Evolutionary conservation across 768 basidiomycete genomes (phyloP).

Genomic region (Porphyrellus cyaneotinctus): DNA sequence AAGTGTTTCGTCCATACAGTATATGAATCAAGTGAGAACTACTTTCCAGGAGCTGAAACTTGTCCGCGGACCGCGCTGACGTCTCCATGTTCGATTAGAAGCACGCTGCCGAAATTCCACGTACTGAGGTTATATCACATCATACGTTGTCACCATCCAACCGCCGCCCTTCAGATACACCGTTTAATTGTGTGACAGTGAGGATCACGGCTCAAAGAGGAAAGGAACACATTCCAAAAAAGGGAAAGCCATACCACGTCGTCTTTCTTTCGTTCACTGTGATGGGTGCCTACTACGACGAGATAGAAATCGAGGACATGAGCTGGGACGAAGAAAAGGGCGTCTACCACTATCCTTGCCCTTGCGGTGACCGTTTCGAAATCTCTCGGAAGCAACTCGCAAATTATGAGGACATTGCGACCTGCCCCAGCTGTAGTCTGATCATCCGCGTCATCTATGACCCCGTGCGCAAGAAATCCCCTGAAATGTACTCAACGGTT

Average conservation of each 20-base stretch:
- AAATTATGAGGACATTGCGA: constrained; percentile 90
- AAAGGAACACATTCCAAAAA: no score
- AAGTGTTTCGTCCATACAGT: not conserved
- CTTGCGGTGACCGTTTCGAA: constrained; percentile 97
- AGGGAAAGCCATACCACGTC: no score
- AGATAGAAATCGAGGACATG: constrained; percentile 97
- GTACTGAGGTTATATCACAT: no score
- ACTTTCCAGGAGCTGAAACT: no score
- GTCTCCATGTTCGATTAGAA: no score
- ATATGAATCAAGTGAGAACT: no score
- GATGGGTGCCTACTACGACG: constrained; percentile 92
- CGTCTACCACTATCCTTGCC: constrained; percentile 95
- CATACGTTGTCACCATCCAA: no score
- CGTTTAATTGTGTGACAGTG: no score
- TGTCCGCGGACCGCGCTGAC: no score
- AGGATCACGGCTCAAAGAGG: no score
- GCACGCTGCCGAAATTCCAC: no score
- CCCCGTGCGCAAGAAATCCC: constrained; percentile 61
- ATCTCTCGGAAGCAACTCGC: constrained; percentile 82
- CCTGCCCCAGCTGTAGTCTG: constrained; percentile 93
- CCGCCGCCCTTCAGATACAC: no score
- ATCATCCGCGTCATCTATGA: constrained; percentile 92
- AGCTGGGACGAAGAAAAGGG: constrained; percentile 76
- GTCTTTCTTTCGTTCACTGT: not conserved
- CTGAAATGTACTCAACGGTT: not conserved